Conservation (phyloP, 2,329 filamentous ascomycete species). For the Microcyclospora tardicrescens region DNA sequence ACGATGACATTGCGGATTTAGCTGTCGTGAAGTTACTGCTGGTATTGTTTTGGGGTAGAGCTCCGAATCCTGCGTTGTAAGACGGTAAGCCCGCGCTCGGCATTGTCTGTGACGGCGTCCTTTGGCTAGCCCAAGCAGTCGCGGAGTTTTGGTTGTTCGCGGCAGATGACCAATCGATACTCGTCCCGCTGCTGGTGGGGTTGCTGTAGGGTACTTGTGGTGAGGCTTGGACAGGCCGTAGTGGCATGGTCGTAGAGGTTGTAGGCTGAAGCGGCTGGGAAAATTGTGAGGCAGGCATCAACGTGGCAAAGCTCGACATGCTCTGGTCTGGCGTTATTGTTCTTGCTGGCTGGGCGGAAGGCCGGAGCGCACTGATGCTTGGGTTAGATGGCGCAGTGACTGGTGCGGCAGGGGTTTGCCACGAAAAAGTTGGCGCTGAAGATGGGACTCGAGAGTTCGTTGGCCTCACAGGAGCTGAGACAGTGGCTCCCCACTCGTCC, state of each 20-base stretch:
- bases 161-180: constrained; percentile 41
- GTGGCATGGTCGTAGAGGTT: constrained; percentile 15
- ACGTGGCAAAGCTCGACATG: constrained; percentile 20
- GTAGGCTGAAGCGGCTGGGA: constrained; percentile 26
- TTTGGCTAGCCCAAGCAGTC: no score
- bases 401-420: constrained; percentile 24
- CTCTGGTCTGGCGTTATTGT: constrained; percentile 25
- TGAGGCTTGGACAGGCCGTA: constrained; percentile 19
- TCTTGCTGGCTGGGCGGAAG: constrained; percentile 7
- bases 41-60: constrained; percentile 2
- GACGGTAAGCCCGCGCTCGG: background rate
- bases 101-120: no score
- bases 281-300: constrained; percentile 27
- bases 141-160: background rate
- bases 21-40: constrained; percentile 2
- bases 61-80: constrained; percentile 1
- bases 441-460: constrained; percentile 6
- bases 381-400: constrained; percentile 1
- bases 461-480: constrained; percentile 13
- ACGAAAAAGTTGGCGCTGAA: constrained; percentile 30
- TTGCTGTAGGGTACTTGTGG: constrained; percentile 4
- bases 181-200: constrained; percentile 19
- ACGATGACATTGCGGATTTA: constrained; percentile 7
- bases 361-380: constrained; percentile 5
- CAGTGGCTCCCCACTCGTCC: constrained; percentile 30